Evolutionary conservation across 352 stramenopile genomes (phyloP).

Genomic region (Phytophthora idaei): DNA sequence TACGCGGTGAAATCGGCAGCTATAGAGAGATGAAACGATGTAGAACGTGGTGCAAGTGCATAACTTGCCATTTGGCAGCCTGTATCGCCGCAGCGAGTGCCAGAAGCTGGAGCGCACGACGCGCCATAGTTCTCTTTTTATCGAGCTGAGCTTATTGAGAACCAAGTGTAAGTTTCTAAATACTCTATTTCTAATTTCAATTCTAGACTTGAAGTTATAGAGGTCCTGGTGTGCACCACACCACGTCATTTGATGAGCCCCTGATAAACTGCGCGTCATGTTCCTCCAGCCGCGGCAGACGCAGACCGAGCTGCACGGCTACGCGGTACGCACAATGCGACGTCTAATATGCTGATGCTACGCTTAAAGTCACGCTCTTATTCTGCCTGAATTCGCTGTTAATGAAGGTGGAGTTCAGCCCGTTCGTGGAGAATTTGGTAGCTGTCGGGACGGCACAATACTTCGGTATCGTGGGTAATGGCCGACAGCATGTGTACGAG

Average conservation of each 20-base stretch:
- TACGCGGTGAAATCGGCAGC: not conserved
- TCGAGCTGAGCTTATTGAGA: slow-evolving; percentile 24
- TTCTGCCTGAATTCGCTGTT: not conserved
- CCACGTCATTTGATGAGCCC: slow-evolving; percentile 6
- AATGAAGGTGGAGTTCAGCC: slow-evolving; percentile 89
- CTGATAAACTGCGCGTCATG: slow-evolving; percentile 37
- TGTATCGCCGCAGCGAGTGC: slow-evolving; percentile 10
- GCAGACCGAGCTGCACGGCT: slow-evolving; percentile 71
- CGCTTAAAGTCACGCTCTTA: not conserved
- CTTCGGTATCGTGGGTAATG: slow-evolving; percentile 93
- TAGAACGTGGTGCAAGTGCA: not conserved
- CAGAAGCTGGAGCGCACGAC: slow-evolving; percentile 14
- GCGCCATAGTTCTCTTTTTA: slow-evolving; percentile 17
- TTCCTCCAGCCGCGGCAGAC: slow-evolving; percentile 71
- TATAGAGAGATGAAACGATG: slow-evolving; percentile 8
- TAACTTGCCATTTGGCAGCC: slow-evolving; percentile 19
- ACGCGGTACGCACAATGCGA: slow-evolving; percentile 43
- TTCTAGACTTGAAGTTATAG: slow-evolving; percentile 27
- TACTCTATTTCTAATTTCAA: slow-evolving; percentile 7
- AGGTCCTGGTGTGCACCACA: slow-evolving; percentile 5
- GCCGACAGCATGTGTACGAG: slow-evolving; percentile 84
- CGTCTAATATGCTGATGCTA: not conserved
- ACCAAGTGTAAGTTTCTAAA: slow-evolving; percentile 13
- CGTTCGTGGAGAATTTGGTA: slow-evolving; percentile 88
- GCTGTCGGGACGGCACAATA: slow-evolving; percentile 91